Conservation (phyloP, 164 flowering plant species). For the Vitis rotundifolia region DNA sequence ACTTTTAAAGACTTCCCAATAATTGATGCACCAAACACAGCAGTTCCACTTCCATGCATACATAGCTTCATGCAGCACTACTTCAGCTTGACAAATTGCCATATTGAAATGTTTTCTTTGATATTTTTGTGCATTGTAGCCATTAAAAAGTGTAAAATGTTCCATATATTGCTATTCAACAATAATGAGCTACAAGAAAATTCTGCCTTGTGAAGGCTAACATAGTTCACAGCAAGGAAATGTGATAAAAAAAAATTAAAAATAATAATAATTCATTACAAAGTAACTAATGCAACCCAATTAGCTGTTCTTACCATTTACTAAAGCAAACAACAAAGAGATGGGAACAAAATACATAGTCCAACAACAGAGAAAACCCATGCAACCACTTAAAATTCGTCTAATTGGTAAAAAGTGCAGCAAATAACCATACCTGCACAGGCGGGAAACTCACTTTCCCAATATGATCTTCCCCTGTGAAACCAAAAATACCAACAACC, state of each 20-base stretch:
- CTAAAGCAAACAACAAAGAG: too few relatives aligned
- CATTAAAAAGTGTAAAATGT: neutral
- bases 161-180: neutral
- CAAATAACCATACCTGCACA: conserved; percentile 60
- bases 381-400: neutral
- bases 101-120: neutral
- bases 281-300: neutral
- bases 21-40: too few relatives aligned
- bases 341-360: too few relatives aligned
- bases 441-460: conserved; percentile 91
- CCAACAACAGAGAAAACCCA: neutral
- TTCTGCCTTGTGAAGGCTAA: neutral
- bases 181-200: neutral
- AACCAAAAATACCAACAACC: conserved; percentile 93
- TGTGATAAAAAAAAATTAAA: neutral
- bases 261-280: neutral
- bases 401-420: neutral
- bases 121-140: too few relatives aligned
- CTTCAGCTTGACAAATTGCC: neutral
- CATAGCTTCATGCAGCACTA: too few relatives aligned
- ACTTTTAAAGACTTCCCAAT: neutral
- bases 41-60: too few relatives aligned
- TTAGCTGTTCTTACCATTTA: neutral
- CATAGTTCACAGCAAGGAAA: neutral
- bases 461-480: conserved; percentile 87